A percentile compares a stretch with the other conserved stretches of the same genome.
These are phyloP conservation scores for Symbiotaphrina buchneri DNA, from an alignment of 495 filamentous ascomycete genomes.

Conservation along the genomic window DNA sequence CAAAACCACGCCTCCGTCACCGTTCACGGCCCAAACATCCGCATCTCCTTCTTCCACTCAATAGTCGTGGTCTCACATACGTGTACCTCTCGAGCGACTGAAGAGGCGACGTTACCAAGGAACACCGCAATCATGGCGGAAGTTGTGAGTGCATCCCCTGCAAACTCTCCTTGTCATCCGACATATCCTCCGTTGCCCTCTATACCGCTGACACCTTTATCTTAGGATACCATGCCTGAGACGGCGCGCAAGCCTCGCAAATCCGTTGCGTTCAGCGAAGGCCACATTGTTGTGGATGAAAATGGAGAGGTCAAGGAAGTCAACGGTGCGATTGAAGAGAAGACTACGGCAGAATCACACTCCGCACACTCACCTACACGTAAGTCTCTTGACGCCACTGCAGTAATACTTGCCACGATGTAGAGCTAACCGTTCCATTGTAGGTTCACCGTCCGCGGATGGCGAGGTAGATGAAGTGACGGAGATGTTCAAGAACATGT, in stretches of 20 bases:
- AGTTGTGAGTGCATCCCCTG: constrained; percentile 22
- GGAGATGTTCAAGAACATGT: constrained; percentile 60
- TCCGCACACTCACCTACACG: constrained; percentile 40
- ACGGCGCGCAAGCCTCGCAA: constrained; percentile 47
- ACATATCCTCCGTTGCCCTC: constrained; percentile 2
- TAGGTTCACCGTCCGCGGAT: constrained; percentile 18
- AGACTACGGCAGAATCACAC: constrained; percentile 46
- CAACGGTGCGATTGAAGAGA: constrained; percentile 33
- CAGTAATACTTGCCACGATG: constrained; percentile 2
- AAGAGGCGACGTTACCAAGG: neutral
- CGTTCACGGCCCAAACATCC: no score
- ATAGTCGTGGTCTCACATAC: no score
- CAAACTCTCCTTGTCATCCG: neutral
- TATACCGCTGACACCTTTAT: constrained; percentile 1
- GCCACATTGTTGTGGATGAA: constrained; percentile 58
- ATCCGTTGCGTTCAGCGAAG: constrained; percentile 77
- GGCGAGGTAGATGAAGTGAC: constrained; percentile 49
- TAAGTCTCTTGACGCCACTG: no score
- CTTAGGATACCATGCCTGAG: constrained; percentile 11
- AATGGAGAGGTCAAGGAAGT: constrained; percentile 61
- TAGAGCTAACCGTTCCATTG: constrained; percentile 7
- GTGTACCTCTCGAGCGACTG: no score
- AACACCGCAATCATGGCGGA: constrained; percentile 21
- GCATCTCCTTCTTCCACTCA: no score
- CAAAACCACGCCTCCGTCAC: no score